These are phyloP conservation scores for Penicillium sumatraense DNA, from an alignment of 2,329 filamentous ascomycete genomes.

Conservation along the genomic window DNA sequence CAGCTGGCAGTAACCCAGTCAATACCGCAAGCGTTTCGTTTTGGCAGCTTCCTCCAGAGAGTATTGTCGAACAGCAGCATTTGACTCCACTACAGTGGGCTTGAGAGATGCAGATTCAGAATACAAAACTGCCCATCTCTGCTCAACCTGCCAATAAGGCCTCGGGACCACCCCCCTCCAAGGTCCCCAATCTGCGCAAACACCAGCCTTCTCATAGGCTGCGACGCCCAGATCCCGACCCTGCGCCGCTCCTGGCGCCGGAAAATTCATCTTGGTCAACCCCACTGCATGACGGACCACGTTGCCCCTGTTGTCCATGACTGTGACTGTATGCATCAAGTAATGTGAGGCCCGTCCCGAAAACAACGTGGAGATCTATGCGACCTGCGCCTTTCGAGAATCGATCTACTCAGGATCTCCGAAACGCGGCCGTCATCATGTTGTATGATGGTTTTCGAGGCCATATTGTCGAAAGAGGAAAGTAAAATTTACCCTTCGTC, in stretches of 20 bases:
- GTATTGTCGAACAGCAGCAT: not conserved
- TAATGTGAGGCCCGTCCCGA: slow-evolving; percentile 26
- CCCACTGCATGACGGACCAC: not conserved
- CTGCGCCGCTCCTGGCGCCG: slow-evolving; percentile 26
- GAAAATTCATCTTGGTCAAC: slow-evolving; percentile 16
- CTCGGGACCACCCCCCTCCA: slow-evolving; percentile 23
- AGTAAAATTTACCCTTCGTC: not conserved
- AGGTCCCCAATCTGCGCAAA: slow-evolving; percentile 25
- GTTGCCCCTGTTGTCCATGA: not conserved
- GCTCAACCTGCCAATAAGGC: slow-evolving; percentile 21
- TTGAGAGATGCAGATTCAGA: slow-evolving; percentile 10
- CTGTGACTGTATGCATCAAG: slow-evolving; percentile 19
- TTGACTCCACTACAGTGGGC: slow-evolving; percentile 13
- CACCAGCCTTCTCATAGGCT: slow-evolving; percentile 23
- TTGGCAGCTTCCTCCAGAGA: not conserved
- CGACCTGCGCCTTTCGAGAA: not conserved
- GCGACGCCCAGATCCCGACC: slow-evolving; percentile 6
- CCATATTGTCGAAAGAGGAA: not conserved
- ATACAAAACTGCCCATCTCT: not conserved
- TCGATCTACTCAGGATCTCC: slow-evolving; percentile 10
- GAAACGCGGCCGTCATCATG: slow-evolving; percentile 10
- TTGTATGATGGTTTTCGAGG: not conserved
- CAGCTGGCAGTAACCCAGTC: not conserved
- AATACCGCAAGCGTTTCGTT: slow-evolving; percentile 3
- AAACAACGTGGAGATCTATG: slow-evolving; percentile 12